Evolutionary conservation across 768 basidiomycete species (phyloP).

Genomic region (Lentinus tigrinus): DNA sequence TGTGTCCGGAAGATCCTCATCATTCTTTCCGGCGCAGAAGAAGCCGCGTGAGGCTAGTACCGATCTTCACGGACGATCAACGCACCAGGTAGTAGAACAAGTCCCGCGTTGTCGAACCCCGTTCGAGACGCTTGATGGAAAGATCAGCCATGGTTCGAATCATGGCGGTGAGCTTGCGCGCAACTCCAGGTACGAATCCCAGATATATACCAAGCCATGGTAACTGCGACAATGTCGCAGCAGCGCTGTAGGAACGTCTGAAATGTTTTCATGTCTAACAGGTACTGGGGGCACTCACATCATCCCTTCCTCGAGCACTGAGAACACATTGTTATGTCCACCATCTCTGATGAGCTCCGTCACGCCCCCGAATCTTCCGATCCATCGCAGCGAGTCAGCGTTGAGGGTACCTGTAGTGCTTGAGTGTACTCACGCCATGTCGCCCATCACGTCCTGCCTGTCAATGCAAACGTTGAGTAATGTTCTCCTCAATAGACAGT

Average conservation of each 20-base stretch:
- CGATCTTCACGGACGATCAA: not conserved
- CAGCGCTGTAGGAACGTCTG: not conserved
- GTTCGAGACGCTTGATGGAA: constrained; percentile 8
- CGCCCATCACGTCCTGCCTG: constrained; percentile 44
- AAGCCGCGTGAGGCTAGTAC: not conserved
- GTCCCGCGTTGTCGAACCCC: constrained; percentile 22
- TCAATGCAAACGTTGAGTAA: too few species aligned
- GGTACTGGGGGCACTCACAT: not conserved
- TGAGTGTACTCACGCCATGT: constrained; percentile 29
- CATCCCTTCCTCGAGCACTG: constrained; percentile 39
- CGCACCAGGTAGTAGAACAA: constrained; percentile 48
- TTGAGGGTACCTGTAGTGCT: too few species aligned
- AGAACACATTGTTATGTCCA: constrained; percentile 43
- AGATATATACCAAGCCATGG: constrained; percentile 1
- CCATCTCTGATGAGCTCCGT: constrained; percentile 37
- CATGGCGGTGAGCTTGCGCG: not conserved
- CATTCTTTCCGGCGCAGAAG: too few species aligned
- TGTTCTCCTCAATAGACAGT: too few species aligned
- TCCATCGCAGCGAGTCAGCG: too few species aligned
- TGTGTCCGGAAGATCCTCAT: constrained; percentile 11
- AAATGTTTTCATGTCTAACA: not conserved
- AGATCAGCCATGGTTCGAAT: constrained; percentile 7
- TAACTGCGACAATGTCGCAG: not conserved
- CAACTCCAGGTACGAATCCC: not conserved
- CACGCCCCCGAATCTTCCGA: constrained; percentile 35